Conservation (phyloP, 805 yeast species). For the Wickerhamia fluorescens region DNA sequence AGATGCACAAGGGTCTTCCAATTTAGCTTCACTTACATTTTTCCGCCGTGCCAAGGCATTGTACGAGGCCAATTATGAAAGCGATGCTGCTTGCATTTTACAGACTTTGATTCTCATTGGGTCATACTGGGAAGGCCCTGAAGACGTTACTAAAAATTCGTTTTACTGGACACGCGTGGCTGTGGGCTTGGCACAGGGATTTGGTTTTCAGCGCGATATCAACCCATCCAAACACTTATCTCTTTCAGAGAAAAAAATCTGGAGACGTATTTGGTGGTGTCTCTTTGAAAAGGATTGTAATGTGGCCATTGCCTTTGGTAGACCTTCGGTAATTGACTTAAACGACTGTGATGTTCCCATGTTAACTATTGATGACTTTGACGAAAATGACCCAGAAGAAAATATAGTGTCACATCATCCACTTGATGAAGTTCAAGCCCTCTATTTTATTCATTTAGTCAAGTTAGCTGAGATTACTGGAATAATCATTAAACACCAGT, state of each 20-base stretch:
- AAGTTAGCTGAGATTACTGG: slow-evolving; percentile 68
- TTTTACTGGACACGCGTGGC: slow-evolving; percentile 69
- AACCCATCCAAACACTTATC: slow-evolving; percentile 33
- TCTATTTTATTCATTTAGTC: slow-evolving; percentile 54
- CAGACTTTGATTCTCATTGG: slow-evolving; percentile 60
- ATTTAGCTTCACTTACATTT: slow-evolving; percentile 44
- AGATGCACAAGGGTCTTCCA: slow-evolving; percentile 46
- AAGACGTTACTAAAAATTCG: slow-evolving; percentile 58
- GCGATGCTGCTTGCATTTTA: slow-evolving; percentile 53
- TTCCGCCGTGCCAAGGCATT: slow-evolving; percentile 69
- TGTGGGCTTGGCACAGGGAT: slow-evolving; percentile 62
- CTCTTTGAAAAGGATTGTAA: slow-evolving; percentile 64
- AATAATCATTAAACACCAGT: slow-evolving; percentile 60
- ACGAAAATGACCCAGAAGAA: slow-evolving; percentile 40
- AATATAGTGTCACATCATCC: slow-evolving; percentile 36
- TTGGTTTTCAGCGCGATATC: slow-evolving; percentile 64
- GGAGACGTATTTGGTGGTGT: slow-evolving; percentile 75
- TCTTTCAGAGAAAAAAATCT: slow-evolving; percentile 37
- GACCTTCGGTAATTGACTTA: slow-evolving; percentile 61
- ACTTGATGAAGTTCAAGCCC: slow-evolving; percentile 41
- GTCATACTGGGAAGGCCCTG: slow-evolving; percentile 69
- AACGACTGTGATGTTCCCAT: slow-evolving; percentile 75
- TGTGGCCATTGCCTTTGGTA: slow-evolving; percentile 65
- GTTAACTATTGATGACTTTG: slow-evolving; percentile 59
- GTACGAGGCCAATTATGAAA: slow-evolving; percentile 62